These are phyloP conservation scores for Phaffomyces thermotolerans DNA, from an alignment of 805 yeast species.

Conservation along the genomic window DNA sequence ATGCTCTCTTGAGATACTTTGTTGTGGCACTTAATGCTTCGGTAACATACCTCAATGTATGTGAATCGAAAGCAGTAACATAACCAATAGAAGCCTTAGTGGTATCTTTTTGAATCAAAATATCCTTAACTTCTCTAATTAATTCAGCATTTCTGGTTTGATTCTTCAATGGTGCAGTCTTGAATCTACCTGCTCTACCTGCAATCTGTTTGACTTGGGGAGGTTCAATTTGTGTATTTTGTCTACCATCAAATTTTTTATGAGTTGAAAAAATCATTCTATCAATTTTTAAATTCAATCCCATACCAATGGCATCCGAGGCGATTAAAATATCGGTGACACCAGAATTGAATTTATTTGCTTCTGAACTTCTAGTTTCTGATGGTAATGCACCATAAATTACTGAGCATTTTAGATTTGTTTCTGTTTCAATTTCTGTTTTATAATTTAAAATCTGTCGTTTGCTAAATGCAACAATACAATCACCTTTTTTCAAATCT, in stretches of 20 bases:
- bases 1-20: constrained; percentile 49
- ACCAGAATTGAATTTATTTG: constrained; percentile 70
- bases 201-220: constrained; percentile 87
- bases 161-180: constrained; percentile 25
- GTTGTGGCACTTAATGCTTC: constrained; percentile 45
- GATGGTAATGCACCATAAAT: constrained; percentile 96
- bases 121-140: not conserved
- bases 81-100: constrained; percentile 32
- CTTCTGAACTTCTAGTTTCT: constrained; percentile 84
- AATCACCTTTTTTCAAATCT: constrained; percentile 65
- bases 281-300: constrained; percentile 77
- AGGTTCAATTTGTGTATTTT: constrained; percentile 38
- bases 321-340: constrained; percentile 81
- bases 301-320: constrained; percentile 98
- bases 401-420: constrained; percentile 70
- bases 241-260: constrained; percentile 63
- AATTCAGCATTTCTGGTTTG: not conserved
- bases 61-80: constrained; percentile 44
- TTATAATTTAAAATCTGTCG: constrained; percentile 61
- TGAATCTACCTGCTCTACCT: constrained; percentile 90
- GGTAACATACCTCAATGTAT: constrained; percentile 39
- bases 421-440: constrained; percentile 55
- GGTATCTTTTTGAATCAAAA: not conserved
- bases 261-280: constrained; percentile 69
- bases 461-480: constrained; percentile 83